These are phyloP conservation scores for Sorghum bicolor DNA, from an alignment of 176 grass and related monocot species.

Conservation along the genomic window DNA sequence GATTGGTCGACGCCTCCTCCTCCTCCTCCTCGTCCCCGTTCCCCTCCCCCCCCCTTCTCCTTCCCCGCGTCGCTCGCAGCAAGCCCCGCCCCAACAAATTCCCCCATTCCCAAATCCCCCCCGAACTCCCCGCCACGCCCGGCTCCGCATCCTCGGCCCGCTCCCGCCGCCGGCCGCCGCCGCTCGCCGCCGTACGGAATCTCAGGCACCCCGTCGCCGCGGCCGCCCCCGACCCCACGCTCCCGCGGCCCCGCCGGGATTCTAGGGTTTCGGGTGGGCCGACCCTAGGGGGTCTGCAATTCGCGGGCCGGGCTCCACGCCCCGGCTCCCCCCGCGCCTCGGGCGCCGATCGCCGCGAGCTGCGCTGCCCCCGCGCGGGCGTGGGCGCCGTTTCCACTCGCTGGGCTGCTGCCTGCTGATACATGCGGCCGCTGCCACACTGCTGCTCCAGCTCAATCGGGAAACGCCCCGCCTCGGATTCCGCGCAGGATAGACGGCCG, in stretches of 20 bases:
- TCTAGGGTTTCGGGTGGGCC: conserved; percentile 55
- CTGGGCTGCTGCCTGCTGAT: background rate
- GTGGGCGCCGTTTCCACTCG: background rate
- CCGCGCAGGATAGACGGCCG: background rate
- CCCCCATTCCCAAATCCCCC: conserved; percentile 6
- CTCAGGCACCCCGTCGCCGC: background rate
- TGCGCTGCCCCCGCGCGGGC: background rate
- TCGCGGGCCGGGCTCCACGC: background rate
- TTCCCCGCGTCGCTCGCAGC: conserved; percentile 35
- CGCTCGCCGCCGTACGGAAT: conserved; percentile 34
- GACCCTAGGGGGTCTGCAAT: conserved; percentile 4
- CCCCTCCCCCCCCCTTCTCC: background rate
- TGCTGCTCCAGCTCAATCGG: conserved; percentile 28
- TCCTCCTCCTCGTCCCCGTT: background rate
- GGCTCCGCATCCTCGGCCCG: background rate
- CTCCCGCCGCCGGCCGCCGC: background rate
- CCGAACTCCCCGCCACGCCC: background rate
- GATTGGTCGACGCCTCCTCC: conserved; percentile 51
- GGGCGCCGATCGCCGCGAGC: conserved; percentile 33
- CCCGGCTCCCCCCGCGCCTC: too few relatives aligned
- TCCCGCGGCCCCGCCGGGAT: conserved; percentile 6
- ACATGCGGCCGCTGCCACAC: background rate
- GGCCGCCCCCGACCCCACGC: background rate
- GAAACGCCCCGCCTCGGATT: background rate
- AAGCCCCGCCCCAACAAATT: background rate